Base-by-base conservation (phyloP, 305 asterid genomes). In the Fraxinus floribunda region DNA sequence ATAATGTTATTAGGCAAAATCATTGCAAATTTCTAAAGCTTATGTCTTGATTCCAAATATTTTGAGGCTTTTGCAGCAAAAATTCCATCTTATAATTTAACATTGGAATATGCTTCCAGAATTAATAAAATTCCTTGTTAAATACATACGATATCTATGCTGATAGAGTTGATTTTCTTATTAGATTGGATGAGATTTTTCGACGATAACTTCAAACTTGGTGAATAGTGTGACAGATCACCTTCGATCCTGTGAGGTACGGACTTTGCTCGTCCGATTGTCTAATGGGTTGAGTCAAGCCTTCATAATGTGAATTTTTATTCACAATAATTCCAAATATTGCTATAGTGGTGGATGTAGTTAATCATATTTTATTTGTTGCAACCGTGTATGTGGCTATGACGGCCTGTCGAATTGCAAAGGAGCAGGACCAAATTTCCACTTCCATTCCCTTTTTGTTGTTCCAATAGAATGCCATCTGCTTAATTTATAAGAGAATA, bases 391-490 rank as follows among this genome's bases (percentile, higher is more conserved):
- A 62, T 9, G 72, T 62, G 30, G 72, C 10, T 0, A 39, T 39
- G 46, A 10, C 57, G 57, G 57, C 57, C 72, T 62, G 74, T 66
- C 36, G 18, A 66, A 66, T 66, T 16, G 16, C 66, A 0, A 18
- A 79, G 41, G 18, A 46, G 22, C 62, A 80, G 88, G 84, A 80
- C 86, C 88, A 85, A 82, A 38, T 70, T 83, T 77, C 86, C 84
- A 86, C 57, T 64, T 52, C 66, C 85, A 73, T 79, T 66, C 52
- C 44, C 8, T 55, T 76, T 22, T 36, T 46, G 57, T 46, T 11
- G 57, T 44, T 44, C 55, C n/a, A 46, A 44, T 44, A 11, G 55
- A 44, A 44, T 41, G 52, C 0, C 16, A 44, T 44, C 16, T 2
- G n/a, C 16, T 44, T 44, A 44, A 44, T 39, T 44, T 44, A 44